These are phyloP conservation scores for Hamamelis virginiana DNA, from an alignment of 164 flowering plant genomes.

Conservation along the genomic window DNA sequence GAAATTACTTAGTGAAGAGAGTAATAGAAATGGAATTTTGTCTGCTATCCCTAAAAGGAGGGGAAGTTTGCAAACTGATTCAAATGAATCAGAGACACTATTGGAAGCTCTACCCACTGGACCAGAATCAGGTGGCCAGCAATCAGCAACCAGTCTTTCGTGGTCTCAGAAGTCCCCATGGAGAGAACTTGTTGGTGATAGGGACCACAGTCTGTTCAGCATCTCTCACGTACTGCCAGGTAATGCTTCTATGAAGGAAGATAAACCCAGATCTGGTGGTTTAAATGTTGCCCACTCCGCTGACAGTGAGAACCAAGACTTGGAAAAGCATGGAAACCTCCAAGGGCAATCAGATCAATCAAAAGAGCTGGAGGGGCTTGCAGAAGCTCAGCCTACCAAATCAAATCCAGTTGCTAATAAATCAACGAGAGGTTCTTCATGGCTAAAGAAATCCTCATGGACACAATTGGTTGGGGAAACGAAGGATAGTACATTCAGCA, in stretches of 20 bases:
- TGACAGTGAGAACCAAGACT: background rate
- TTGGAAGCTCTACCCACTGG: conserved; percentile 12
- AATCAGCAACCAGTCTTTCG: conserved; percentile 16
- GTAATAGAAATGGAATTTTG: conserved; percentile 14
- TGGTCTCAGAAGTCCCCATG: conserved; percentile 60
- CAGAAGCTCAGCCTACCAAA: conserved; percentile 24
- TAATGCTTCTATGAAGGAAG: conserved; percentile 12
- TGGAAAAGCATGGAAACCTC: background rate
- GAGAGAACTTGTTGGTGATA: conserved; percentile 46
- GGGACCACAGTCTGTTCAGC: conserved; percentile 23
- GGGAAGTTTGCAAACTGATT: conserved; percentile 9
- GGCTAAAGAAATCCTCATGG: conserved; percentile 68
- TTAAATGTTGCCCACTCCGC: background rate
- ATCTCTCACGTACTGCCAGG: conserved; percentile 25
- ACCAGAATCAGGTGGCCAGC: conserved; percentile 16
- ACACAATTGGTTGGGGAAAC: conserved; percentile 50
- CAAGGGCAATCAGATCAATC: conserved; percentile 7
- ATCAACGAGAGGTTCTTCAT: conserved; percentile 42
- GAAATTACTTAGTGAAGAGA: conserved; percentile 19
- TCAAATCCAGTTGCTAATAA: conserved; percentile 4
- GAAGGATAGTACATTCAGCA: conserved; percentile 50
- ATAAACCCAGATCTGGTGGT: conserved; percentile 5
- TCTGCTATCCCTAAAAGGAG: conserved; percentile 18
- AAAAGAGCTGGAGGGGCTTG: conserved; percentile 9
- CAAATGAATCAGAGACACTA: conserved; percentile 12